Evolutionary conservation across 2,329 filamentous ascomycete species (phyloP).

Genomic region (Incumbomyces delicatus): DNA sequence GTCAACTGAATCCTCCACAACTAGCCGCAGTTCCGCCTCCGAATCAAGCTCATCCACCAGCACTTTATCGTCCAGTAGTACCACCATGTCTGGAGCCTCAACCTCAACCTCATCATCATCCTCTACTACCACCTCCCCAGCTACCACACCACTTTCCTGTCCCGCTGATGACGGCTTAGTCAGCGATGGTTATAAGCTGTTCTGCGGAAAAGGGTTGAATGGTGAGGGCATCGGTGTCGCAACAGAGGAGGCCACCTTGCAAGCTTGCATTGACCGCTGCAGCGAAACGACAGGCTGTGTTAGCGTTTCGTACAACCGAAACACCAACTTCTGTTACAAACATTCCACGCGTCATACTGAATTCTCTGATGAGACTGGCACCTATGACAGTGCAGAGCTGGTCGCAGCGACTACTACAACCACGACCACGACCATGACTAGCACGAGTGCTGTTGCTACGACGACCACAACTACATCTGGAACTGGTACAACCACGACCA

Average conservation of each 20-base stretch:
- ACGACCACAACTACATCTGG: neutral
- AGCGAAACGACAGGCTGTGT: neutral
- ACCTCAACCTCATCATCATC: neutral
- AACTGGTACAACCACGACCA: constrained; percentile 3
- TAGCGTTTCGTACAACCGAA: neutral
- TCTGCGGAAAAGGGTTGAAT: neutral
- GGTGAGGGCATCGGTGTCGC: neutral
- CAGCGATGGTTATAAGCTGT: neutral
- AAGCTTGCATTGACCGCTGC: neutral
- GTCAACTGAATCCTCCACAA: neutral
- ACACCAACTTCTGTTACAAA: neutral
- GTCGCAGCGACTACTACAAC: neutral
- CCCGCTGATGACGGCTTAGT: neutral
- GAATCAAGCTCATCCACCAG: neutral
- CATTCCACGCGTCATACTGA: neutral
- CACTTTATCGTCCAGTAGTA: neutral
- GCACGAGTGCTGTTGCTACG: neutral
- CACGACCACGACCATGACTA: neutral
- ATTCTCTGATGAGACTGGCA: neutral
- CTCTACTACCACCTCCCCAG: neutral
- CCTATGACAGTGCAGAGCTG: neutral
- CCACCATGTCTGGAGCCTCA: neutral
- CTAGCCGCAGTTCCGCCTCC: neutral
- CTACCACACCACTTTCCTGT: neutral
- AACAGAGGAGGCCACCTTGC: neutral